Evolutionary conservation across 129 eudicot genomes (phyloP).

Genomic region (Tanacetum coccineum): DNA sequence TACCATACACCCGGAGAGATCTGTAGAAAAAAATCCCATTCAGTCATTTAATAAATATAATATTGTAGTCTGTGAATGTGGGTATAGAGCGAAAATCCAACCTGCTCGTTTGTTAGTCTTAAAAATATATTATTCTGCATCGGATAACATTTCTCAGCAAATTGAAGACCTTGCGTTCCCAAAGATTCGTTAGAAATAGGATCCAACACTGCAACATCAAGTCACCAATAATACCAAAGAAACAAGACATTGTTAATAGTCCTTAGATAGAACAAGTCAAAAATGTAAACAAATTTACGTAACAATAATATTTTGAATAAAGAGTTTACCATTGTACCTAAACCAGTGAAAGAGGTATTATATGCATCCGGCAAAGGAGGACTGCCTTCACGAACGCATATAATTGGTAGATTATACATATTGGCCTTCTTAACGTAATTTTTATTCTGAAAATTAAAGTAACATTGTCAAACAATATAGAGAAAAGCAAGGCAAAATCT

Average conservation of each 20-base stretch:
- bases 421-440: constrained; percentile 27
- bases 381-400: constrained; percentile 91
- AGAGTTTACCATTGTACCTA: constrained; percentile 43
- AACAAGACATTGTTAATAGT: not conserved
- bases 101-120: constrained; percentile 78
- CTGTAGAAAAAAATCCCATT: constrained; percentile 21
- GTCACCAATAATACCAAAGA: not conserved
- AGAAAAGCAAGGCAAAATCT: not conserved
- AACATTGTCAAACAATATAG: not conserved
- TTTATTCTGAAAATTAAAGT: constrained; percentile 46
- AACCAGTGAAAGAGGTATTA: constrained; percentile 56
- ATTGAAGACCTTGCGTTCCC: constrained; percentile 46
- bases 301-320: constrained; percentile 17
- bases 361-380: constrained; percentile 79
- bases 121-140: constrained; percentile 66
- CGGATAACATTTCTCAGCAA: constrained; percentile 69
- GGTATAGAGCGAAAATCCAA: not conserved
- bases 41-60: not conserved
- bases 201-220: constrained; percentile 43
- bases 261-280: not conserved
- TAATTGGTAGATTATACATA: constrained; percentile 50
- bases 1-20: constrained; percentile 34
- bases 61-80: not conserved
- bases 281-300: not conserved
- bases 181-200: constrained; percentile 59